Base-by-base conservation (phyloP, 2,329 filamentous ascomycete genomes). In the Trichoderma koningii region DNA sequence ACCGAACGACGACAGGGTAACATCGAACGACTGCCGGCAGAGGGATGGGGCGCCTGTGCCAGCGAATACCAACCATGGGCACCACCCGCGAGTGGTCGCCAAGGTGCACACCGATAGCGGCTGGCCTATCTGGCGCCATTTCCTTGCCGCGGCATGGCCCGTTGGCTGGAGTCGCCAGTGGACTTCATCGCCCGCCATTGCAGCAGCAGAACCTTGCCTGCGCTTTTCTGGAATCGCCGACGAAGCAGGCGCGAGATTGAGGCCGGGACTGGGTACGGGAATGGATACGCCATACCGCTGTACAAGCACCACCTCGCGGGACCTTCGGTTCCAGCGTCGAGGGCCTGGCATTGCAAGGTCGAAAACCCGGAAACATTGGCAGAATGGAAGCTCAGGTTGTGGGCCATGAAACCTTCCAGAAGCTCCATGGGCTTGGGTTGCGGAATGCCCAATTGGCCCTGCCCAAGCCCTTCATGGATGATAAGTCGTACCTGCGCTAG, bases 371-470 rank as follows among this genome's bases (percentile, higher is more conserved):
- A 23, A 45, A 61, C 44, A 52, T n/a, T 53, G 56, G 65, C 53
- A 47, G 26, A 23, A 50, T 64, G 55, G 56, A 63, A 65, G 59
- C 23, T 47, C 38, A 28, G 51, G 15, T 63, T 34, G 56, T 65
- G 64, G 67, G 30, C 63, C 48, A 45, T 63, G 67, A 68, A 67
- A 67, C 67, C 67, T 68, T 68, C 67, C 55, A 68, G 67, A 68
- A 68, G 66, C 55, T 67, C 62, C 66, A 60, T 60, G 60, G 59
- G 48, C 56, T 60, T 63, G 45, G 45, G 60, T 62, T 57, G 64
- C 65, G 66, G 67, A 64, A 53, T 42, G 52, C 42, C 48, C 56
- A 65, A 66, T 65, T 66, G 64, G 59, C 34, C 34, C 28, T 55
- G 9, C 47, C 52, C 52, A 51, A 48, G 56, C 57, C 52, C 53